Conservation (phyloP, 2,329 filamentous ascomycete genomes). For the Apiospora rasikravindrae region DNA sequence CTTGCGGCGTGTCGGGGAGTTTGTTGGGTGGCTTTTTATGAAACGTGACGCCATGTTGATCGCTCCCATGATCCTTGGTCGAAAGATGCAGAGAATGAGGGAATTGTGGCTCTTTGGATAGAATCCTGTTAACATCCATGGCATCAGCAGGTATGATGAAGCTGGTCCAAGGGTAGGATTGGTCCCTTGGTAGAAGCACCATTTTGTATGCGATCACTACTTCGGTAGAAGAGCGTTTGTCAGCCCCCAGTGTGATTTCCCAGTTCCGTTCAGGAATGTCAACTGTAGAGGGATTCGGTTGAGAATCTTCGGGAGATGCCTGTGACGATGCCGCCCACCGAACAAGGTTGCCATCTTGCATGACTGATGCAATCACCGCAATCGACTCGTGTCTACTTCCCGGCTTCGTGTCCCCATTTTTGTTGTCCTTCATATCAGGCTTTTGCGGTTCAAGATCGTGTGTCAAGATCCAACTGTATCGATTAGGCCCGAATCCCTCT, state of each 20-base stretch:
- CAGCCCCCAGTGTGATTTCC: background rate
- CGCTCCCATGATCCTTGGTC: too few relatives aligned
- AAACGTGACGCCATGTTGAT: too few relatives aligned
- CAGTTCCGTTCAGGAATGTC: background rate
- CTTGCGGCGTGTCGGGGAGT: background rate
- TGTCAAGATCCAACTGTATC: background rate
- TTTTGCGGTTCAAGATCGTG: background rate
- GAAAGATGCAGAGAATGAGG: too few relatives aligned
- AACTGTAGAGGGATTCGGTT: background rate
- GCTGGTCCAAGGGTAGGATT: background rate
- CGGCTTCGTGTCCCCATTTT: too few relatives aligned
- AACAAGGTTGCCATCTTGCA: background rate
- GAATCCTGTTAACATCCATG: background rate
- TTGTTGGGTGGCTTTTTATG: too few relatives aligned
- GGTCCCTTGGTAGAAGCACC: background rate
- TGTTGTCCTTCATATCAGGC: too few relatives aligned
- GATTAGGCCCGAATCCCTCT: background rate
- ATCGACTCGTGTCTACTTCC: too few relatives aligned
- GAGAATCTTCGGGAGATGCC: background rate
- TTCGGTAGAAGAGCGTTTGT: background rate
- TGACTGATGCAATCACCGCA: background rate
- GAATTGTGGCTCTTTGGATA: background rate
- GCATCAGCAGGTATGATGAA: background rate
- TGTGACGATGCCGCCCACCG: background rate
- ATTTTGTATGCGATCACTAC: background rate